Evolutionary conservation across 148 eudicot genomes (phyloP), one percentile per base, ranked within the genome.

Genomic region (Vaccinium corymbosum): DNA sequence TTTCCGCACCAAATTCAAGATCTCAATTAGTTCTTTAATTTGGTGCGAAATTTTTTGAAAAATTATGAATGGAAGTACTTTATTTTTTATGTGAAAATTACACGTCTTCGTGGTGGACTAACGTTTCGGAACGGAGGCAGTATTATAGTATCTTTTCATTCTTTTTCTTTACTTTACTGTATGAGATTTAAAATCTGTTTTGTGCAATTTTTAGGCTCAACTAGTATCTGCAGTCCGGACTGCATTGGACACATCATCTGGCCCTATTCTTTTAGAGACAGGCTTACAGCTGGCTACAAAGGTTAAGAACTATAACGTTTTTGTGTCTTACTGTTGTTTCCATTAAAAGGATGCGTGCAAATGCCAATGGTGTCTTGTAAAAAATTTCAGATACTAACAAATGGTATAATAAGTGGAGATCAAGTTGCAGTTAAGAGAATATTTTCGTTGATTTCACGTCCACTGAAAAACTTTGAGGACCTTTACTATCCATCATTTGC

Each of bases 401-500:
- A 94, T 83, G 98, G 97, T 62, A 88, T 94, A 82, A 91, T 94
- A 84, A 94, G 95, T 77, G 94, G 97, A 57, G 99, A 97, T 91
- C 94, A 92, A 90, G 93, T 87, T 85, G 98, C 99, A 81, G 94
- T 93, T 50, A 94, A 90, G 86, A 86, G 99, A 72, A 94, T 97
- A 88, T 97, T 92, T 94, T 90, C 95, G 72, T 84, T 97, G 89
- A 94, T 97, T 83, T 94, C 98, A 64, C 90, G 93, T 61, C 98
- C 98, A 62, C 89, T 97, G 74, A 89, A 91, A 88, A 97, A 97
- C 86, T 97, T 97, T 85, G 94, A 92, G 85, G 96, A 92, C 88
- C 97, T 97, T 72, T 97, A 92, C 83, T 94, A 94, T 90, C 99
- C 99, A 82, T 97, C 98, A 80, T 97, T 91, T 91, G 99, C 99